Conservation (phyloP, 2,329 filamentous ascomycete species). For the Alternaria metachromatica region DNA sequence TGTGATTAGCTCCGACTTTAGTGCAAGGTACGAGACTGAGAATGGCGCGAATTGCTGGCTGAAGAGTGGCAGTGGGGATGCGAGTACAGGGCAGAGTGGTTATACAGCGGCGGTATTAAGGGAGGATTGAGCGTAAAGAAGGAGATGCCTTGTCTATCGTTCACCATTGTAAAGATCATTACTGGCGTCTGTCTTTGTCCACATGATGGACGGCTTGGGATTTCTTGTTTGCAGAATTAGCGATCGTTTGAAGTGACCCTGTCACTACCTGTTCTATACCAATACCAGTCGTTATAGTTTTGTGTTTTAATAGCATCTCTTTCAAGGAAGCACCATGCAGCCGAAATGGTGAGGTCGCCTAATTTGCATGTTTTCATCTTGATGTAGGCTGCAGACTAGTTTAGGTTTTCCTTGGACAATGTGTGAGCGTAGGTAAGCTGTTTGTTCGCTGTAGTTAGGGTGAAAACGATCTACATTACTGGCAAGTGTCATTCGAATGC, state of each 20-base stretch:
- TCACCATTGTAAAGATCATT: background rate
- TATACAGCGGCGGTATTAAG: constrained; percentile 3
- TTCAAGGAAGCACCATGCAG: rapidly evolving
- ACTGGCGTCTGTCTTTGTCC: background rate
- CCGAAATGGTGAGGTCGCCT: background rate
- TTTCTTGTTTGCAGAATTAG: background rate
- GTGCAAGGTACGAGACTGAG: background rate
- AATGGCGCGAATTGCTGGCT: constrained; percentile 9
- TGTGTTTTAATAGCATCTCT: background rate
- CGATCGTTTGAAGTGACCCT: background rate
- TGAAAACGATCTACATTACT: background rate
- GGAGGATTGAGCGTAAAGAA: background rate
- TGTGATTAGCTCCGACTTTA: constrained; percentile 3
- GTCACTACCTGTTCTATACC: background rate
- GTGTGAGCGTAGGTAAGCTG: background rate
- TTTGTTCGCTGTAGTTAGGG: background rate
- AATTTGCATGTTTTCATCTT: rapidly evolving
- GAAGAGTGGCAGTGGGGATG: background rate
- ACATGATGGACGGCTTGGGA: background rate
- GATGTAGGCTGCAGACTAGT: background rate
- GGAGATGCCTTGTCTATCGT: background rate
- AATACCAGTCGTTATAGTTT: background rate
- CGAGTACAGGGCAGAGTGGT: background rate
- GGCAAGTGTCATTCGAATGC: background rate
- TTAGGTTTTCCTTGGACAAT: background rate